Percentiles rank a stretch among this genome's conserved stretches.
Evolutionary conservation across 345 rosid genomes (phyloP).

Genomic region (Aegle marmelos): DNA sequence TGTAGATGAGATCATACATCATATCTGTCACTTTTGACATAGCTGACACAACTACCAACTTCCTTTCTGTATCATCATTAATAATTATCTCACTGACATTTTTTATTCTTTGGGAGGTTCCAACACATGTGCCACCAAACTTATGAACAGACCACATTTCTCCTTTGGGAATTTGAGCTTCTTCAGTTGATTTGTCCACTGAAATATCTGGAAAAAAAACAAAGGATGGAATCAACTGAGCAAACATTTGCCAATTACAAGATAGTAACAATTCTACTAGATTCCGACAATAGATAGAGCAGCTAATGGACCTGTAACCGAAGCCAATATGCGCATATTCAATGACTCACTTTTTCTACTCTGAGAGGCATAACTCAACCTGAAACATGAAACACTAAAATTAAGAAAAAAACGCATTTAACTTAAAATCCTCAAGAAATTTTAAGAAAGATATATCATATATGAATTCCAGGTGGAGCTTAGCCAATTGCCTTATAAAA

Average conservation of each 20-base stretch:
- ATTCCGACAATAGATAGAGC: background rate
- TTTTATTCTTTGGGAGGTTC: conserved; percentile 79
- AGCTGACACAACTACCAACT: conserved; percentile 88
- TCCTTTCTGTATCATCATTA: conserved; percentile 66
- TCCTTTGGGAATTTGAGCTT: conserved; percentile 59
- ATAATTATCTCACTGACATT: conserved; percentile 73
- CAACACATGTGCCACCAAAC: conserved; percentile 98
- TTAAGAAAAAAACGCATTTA: background rate
- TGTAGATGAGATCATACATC: conserved; percentile 88
- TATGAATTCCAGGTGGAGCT: background rate
- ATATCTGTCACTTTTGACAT: conserved; percentile 99
- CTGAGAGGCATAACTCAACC: conserved; percentile 29
- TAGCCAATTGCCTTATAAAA: background rate
- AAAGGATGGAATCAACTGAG: background rate
- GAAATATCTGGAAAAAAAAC: conserved; percentile 41
- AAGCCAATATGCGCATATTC: conserved; percentile 30
- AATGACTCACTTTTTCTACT: conserved; percentile 34
- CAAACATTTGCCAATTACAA: background rate
- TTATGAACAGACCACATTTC: conserved; percentile 87
- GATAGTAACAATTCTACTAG: background rate
- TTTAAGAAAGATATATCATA: background rate
- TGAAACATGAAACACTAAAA: conserved; percentile 17
- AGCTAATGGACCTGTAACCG: conserved; percentile 50
- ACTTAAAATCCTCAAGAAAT: background rate
- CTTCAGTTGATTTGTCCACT: conserved; percentile 39